Evolutionary conservation across 1,284 basidiomycete species (phyloP).

Genomic region (Cystobasidium sp.): DNA sequence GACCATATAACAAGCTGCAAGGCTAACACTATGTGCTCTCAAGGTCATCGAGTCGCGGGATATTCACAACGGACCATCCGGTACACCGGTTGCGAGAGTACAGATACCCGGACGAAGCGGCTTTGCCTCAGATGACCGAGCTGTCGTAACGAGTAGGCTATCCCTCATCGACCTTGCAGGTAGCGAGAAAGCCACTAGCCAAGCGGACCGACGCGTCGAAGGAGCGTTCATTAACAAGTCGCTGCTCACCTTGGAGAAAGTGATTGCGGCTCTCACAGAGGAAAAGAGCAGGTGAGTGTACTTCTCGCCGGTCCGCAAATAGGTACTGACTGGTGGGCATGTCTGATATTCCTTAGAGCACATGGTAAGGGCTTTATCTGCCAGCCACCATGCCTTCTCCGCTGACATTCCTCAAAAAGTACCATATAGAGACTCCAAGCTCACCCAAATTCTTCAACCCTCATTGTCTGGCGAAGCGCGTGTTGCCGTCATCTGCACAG

Average conservation of each 20-base stretch:
- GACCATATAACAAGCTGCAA: not conserved
- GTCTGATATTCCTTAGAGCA: conserved; percentile 4
- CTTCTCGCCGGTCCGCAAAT: not conserved
- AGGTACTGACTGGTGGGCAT: not conserved
- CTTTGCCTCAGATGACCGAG: conserved; percentile 18
- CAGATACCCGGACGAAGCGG: conserved; percentile 17
- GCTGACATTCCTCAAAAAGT: conserved; percentile 64
- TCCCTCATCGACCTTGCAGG: conserved; percentile 95
- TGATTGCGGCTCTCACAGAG: conserved; percentile 85
- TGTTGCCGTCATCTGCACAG: conserved; percentile 93
- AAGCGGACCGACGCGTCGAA: conserved; percentile 87
- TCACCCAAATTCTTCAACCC: conserved; percentile 90
- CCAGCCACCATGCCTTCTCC: not conserved
- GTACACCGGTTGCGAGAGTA: not conserved
- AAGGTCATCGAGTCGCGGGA: conserved; percentile 58
- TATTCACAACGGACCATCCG: conserved; percentile 30
- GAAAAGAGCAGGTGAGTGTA: conserved; percentile 69
- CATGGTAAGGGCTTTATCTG: conserved; percentile 8
- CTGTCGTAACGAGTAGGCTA: conserved; percentile 57
- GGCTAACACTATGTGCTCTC: conserved; percentile 19
- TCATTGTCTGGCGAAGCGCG: conserved; percentile 92
- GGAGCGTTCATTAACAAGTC: conserved; percentile 93
- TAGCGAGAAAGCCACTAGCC: conserved; percentile 90
- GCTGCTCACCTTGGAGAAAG: conserved; percentile 83
- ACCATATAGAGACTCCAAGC: conserved; percentile 92